phyloP scores from a whole-genome alignment of 352 stramenopile genomes.

The Phytopythium ostracodes region DNA sequence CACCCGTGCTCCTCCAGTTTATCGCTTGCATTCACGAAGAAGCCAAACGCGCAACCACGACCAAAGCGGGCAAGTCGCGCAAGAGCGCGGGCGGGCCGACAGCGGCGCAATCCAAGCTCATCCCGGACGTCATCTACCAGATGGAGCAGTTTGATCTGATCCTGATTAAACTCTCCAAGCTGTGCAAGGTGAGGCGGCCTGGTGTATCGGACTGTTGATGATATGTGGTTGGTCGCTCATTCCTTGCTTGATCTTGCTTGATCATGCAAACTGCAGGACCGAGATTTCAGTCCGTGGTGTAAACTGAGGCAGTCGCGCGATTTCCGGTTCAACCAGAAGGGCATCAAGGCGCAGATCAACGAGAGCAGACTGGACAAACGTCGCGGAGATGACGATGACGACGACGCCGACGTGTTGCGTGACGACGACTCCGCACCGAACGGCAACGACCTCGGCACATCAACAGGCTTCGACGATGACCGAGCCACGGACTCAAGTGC shows the following conservation, averaged over 20 bases:
- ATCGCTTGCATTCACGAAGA: constrained; percentile 50
- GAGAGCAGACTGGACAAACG: constrained; percentile 15
- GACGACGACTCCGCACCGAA: constrained; percentile 10
- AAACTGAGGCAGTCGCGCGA: constrained; percentile 42
- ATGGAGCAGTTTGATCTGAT: constrained; percentile 66
- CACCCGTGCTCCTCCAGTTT: constrained; percentile 41
- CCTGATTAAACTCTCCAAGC: constrained; percentile 62
- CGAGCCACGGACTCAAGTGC: constrained; percentile 7
- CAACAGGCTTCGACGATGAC: not conserved
- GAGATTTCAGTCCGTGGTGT: constrained; percentile 52
- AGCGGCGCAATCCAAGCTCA: constrained; percentile 41
- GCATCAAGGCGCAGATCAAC: constrained; percentile 21
- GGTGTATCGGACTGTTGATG: too few species aligned
- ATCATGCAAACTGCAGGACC: constrained; percentile 13
- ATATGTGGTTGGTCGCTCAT: not conserved
- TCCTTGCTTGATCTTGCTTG: too few species aligned
- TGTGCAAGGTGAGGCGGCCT: constrained; percentile 34
- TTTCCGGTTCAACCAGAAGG: constrained; percentile 47
- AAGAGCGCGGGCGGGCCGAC: constrained; percentile 4
- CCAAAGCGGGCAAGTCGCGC: constrained; percentile 10
- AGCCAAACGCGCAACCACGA: constrained; percentile 17
- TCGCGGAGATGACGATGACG: constrained; percentile 4
- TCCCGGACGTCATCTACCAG: constrained; percentile 62
- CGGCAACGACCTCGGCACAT: constrained; percentile 7
- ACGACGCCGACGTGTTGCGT: constrained; percentile 13